Evolutionary conservation across 2,329 filamentous ascomycete species (phyloP), one percentile per base, ranked within the genome.

Genomic region (Arthrobotrys conoides): DNA sequence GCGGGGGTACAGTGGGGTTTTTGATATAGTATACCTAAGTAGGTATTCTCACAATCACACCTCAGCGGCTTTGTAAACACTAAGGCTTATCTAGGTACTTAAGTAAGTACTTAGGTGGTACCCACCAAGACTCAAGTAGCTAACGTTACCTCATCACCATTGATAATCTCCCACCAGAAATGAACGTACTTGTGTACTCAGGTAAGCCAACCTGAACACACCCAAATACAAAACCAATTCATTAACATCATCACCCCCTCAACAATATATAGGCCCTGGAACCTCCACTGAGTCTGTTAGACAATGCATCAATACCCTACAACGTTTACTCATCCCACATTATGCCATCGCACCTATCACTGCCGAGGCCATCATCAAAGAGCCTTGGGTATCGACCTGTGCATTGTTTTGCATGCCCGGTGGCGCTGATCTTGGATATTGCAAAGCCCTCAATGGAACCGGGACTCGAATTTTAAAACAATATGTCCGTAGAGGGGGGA

Each of bases 391-490:
- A 0, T 86, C 91, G 2, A 92, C 93, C 1, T 98, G 95, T 84
- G 93, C 94, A 0, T 88, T 98, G 9, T 88, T 99, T 5, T 94
- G 98, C 1, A 90, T 99, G 66, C 96, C 96, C 0, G 96, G 96
- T 22, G 96, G 96, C 36, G 95, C 93, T n/a, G 96, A 99, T 83
- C 87, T 96, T 65, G 93, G 92, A 63, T 99, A 97, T 84, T 97
- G 94, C 84, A 90, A 92, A 30, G 90, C 90, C 1, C 88, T 99
- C 80, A 96, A 98, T 84, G 96, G 96, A 41, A 87, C 90, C 66
- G 96, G 95, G 0, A 99, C 98, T 84, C 88, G 91, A 41, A 89
- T 89, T 80, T 97, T 99, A 84, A 87, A 88, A 70, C 91, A 95
- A 81, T 99, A 92, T 83, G 93, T 99, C 63, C 92, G 93, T 76